Conservation (phyloP, 305 asterid genomes). For the Andrographis paniculata region DNA sequence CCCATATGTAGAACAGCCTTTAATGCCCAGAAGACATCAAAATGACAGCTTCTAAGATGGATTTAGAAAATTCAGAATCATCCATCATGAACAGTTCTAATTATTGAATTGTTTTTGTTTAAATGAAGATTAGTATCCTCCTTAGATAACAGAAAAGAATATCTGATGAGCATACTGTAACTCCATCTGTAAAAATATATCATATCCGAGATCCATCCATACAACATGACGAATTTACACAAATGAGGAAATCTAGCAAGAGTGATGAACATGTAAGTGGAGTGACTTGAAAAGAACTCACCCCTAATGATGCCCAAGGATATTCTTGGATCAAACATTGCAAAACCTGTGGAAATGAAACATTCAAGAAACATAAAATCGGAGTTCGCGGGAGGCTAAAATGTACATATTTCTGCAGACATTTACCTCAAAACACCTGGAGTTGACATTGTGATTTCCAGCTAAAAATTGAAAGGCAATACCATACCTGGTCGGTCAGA, state of each 20-base stretch:
- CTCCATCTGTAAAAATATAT: conserved; percentile 1
- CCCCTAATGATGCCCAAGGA: conserved; percentile 65
- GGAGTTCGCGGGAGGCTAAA: not conserved
- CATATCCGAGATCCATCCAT: not conserved
- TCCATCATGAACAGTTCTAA: not conserved
- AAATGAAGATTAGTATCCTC: not conserved
- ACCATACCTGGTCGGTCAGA: conserved; percentile 14
- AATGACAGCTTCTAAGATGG: no score
- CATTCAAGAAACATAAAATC: conserved; percentile 5
- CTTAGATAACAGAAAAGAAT: conserved; percentile 8
- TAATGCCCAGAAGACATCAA: no score
- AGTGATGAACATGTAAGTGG: not conserved
- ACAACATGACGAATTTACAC: not conserved
- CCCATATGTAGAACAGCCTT: no score
- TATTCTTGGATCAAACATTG: conserved; percentile 46
- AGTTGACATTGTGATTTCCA: conserved; percentile 70
- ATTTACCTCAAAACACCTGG: conserved; percentile 74
- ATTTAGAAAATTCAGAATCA: no score
- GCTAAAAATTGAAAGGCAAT: conserved; percentile 37
- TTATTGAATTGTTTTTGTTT: no score
- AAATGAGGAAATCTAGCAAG: not conserved
- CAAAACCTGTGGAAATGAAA: conserved; percentile 36
- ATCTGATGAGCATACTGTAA: conserved; percentile 4
- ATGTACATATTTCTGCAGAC: conserved; percentile 6
- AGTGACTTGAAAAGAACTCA: conserved; percentile 34